These are phyloP conservation scores for Kitagawia praeruptora DNA, from an alignment of 129 eudicot genomes.

Conservation along the genomic window DNA sequence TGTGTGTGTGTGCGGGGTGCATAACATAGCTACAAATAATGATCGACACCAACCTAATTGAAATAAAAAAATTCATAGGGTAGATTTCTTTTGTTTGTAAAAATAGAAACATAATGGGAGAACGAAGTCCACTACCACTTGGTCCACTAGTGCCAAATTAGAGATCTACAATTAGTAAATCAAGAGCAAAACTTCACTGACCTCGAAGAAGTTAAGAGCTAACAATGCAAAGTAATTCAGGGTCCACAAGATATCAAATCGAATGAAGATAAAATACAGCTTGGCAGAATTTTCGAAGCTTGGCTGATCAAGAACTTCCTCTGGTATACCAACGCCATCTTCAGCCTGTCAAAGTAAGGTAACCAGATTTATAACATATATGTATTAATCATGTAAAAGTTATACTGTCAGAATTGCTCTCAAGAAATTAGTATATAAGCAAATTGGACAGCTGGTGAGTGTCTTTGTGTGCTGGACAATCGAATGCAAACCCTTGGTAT, in stretches of 20 bases:
- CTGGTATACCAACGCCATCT: conserved; percentile 94
- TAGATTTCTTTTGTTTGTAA: not conserved
- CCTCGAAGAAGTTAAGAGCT: conserved; percentile 80
- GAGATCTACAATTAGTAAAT: not conserved
- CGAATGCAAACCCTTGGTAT: not conserved
- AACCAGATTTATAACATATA: not conserved
- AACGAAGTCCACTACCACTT: not conserved
- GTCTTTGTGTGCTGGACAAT: not conserved
- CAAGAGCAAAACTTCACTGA: conserved; percentile 20
- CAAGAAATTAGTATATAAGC: not conserved
- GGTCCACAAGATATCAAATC: conserved; percentile 74
- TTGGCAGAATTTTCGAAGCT: conserved; percentile 59
- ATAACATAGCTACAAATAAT: not conserved
- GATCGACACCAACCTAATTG: not conserved
- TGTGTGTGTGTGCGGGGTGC: not conserved
- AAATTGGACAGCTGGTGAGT: not conserved
- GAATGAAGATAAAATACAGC: conserved; percentile 53
- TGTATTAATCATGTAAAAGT: not conserved
- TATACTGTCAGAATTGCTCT: not conserved
- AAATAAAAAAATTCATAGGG: not conserved
- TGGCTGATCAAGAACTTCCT: conserved; percentile 66
- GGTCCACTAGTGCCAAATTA: not conserved
- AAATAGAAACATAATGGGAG: not conserved
- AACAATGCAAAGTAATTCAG: conserved; percentile 71
- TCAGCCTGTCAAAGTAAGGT: conserved; percentile 56